Conservation (phyloP, 179 eudicot species). For the Amaranthus tricolor region DNA sequence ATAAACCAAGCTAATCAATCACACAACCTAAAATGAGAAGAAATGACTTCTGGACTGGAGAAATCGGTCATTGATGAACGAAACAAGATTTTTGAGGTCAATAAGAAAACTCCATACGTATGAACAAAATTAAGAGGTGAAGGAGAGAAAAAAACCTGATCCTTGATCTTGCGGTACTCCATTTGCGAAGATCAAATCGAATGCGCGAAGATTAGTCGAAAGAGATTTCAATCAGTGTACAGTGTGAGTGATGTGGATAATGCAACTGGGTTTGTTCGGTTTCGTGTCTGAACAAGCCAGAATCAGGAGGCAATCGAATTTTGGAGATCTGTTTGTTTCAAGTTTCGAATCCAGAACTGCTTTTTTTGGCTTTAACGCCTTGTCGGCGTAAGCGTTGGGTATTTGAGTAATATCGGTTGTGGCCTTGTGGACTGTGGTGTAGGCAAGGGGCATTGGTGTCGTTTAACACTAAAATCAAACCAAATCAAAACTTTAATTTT, state of each 20-base stretch:
- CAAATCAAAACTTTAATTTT: no score
- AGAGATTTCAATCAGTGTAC: not conserved
- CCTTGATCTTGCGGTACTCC: conserved; percentile 85
- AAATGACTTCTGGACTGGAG: not conserved
- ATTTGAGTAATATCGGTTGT: no score
- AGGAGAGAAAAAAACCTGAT: conserved; percentile 44
- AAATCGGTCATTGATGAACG: not conserved
- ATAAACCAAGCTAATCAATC: not conserved
- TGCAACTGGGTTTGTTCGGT: not conserved
- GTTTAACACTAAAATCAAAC: no score
- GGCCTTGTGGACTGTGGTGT: no score
- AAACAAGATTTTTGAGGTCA: no score
- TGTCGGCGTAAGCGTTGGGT: not conserved
- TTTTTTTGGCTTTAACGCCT: not conserved
- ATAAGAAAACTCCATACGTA: not conserved
- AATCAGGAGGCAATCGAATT: not conserved
- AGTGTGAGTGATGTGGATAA: not conserved
- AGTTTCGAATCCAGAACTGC: not conserved
- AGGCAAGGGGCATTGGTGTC: no score
- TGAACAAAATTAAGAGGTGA: not conserved
- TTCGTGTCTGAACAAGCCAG: conserved; percentile 4
- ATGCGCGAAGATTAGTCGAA: not conserved
- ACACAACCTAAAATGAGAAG: not conserved
- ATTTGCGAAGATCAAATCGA: conserved; percentile 26
- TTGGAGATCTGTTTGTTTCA: not conserved